Evolutionary conservation across 148 eudicot species (phyloP).

Genomic region (Persicaria maculosa): DNA sequence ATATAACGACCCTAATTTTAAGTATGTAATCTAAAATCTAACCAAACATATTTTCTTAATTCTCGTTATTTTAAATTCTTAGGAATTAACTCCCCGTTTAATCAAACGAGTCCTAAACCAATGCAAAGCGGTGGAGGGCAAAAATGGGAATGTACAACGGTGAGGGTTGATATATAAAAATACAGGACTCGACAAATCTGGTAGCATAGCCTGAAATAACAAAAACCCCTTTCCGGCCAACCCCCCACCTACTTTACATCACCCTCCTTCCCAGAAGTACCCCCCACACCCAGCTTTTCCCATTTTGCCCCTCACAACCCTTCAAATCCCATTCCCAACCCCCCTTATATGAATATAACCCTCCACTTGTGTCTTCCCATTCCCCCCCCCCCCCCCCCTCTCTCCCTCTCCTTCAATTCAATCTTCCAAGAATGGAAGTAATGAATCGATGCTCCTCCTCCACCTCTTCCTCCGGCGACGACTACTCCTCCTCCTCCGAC

Average conservation of each 20-base stretch:
- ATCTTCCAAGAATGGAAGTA: not conserved
- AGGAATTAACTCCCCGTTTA: no score
- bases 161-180: not conserved
- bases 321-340: not conserved
- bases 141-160: not conserved
- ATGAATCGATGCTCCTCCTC: slow-evolving; percentile 4
- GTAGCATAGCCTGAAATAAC: slow-evolving; percentile 5
- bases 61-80: no score
- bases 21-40: no score
- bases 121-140: not conserved
- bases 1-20: no score
- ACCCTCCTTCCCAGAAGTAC: slow-evolving; percentile 13
- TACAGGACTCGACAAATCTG: slow-evolving; percentile 9
- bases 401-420: no score
- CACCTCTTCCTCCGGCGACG: slow-evolving; percentile 9
- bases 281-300: not conserved
- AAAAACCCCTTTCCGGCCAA: slow-evolving; percentile 6
- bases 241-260: not conserved
- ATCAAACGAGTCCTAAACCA: no score
- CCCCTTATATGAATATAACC: not conserved
- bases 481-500: not conserved
- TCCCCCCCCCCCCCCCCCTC: not conserved
- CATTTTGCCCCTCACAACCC: not conserved
- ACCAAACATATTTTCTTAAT: no score
- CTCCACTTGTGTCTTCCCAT: not conserved